Conservation (phyloP, 129 eudicot genomes). For the Artemisia tridentata region DNA sequence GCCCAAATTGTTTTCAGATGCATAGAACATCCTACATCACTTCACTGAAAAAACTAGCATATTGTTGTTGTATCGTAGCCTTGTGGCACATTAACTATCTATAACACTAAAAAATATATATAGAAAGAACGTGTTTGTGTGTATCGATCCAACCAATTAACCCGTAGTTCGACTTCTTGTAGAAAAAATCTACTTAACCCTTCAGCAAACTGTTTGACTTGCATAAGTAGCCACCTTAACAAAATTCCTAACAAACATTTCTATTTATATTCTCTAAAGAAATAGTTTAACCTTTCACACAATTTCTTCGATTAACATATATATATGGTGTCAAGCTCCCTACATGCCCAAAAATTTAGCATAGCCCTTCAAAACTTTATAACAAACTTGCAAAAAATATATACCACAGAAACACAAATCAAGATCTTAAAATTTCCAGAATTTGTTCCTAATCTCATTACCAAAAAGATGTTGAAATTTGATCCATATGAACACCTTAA, state of each 20-base stretch:
- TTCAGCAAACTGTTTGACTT: no score
- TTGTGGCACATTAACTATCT: no score
- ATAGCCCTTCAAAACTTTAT: constrained; percentile 22
- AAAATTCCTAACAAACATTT: not conserved
- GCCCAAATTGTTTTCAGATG: no score
- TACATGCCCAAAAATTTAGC: constrained; percentile 19
- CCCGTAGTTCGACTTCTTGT: no score
- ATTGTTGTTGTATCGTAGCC: no score
- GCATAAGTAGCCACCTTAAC: not conserved
- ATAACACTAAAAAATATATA: no score
- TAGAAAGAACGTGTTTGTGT: no score
- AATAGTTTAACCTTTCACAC: not conserved
- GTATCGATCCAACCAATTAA: no score
- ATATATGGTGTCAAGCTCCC: constrained; percentile 18
- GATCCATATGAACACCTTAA: constrained; percentile 84
- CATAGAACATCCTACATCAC: no score
- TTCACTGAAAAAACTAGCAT: no score
- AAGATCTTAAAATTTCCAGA: constrained; percentile 1
- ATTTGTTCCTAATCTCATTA: not conserved
- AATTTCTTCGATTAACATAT: not conserved
- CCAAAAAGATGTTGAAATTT: constrained; percentile 50
- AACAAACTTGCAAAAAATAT: constrained; percentile 14
- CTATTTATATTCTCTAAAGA: not conserved
- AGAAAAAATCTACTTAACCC: no score
- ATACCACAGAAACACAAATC: constrained; percentile 16